phyloP scores from a whole-genome alignment of 1,284 basidiomycete genomes.

The Ustilago sp. region DNA sequence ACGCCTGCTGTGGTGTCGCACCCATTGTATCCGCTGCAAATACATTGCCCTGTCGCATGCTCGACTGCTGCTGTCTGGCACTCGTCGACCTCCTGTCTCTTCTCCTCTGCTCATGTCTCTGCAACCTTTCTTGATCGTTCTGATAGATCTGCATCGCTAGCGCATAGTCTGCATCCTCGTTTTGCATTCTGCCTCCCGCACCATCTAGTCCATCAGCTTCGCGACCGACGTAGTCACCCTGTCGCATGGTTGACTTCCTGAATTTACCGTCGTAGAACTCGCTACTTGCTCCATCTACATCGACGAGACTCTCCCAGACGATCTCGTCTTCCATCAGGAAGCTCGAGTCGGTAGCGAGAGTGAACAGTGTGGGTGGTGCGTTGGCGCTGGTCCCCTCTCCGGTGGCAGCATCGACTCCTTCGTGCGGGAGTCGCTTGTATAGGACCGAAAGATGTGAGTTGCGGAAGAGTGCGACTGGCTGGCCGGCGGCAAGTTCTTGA shows the following conservation, averaged over 20 bases:
- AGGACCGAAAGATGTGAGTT: conserved; percentile 89
- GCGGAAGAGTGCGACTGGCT: conserved; percentile 83
- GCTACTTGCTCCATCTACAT: conserved; percentile 78
- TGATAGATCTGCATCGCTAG: conserved; percentile 59
- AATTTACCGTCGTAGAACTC: conserved; percentile 58
- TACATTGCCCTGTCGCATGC: background rate
- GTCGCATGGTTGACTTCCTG: conserved; percentile 38
- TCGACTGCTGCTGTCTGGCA: conserved; percentile 11
- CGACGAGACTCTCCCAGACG: conserved; percentile 87
- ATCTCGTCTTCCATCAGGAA: conserved; percentile 81
- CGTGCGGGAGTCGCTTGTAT: conserved; percentile 71
- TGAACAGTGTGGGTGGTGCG: conserved; percentile 74
- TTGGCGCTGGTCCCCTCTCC: conserved; percentile 7
- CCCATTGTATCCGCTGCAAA: background rate
- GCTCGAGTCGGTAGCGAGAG: conserved; percentile 83
- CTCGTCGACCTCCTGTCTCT: conserved; percentile 19
- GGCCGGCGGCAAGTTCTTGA: conserved; percentile 68
- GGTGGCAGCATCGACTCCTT: conserved; percentile 23
- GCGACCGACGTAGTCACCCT: conserved; percentile 42
- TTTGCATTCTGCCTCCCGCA: conserved; percentile 14
- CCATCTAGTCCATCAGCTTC: conserved; percentile 15
- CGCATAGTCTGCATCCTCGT: conserved; percentile 56
- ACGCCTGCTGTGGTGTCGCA: conserved; percentile 9
- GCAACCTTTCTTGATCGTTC: conserved; percentile 48
- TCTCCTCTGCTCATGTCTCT: conserved; percentile 37